Evolutionary conservation across 2,329 filamentous ascomycete species (phyloP), one percentile per base, ranked within the genome.

Genomic region (Colletotrichum sp.): DNA sequence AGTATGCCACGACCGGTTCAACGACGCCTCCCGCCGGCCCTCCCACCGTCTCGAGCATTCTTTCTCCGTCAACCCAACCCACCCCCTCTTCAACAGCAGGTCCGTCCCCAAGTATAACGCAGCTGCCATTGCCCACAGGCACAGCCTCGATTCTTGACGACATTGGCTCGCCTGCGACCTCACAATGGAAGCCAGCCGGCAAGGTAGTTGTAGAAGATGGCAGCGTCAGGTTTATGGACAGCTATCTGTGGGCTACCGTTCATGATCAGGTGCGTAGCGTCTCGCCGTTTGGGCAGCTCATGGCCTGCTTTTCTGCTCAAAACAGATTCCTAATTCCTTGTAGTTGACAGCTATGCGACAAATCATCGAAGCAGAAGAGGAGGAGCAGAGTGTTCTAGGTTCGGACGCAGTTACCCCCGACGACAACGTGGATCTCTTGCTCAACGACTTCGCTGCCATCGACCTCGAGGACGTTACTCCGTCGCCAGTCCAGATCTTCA

Each of bases 401-500:
- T 88, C 89, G 7, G 89, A 90, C 6, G 85, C 85, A 12, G 79
- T 85, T 32, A 88, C 87, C 2, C 90, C 90, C 1, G 90, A 92
- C 75, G 87, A 89, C 71, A 88, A 90, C 64, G 85, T 87, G 24
- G 89, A 89, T 48, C 81, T 92, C 8, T 77, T 92, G 13, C 83
- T 92, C 66, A 84, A 85, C 36, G 86, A 88, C 68, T 81, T 85
- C 34, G 83, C 84, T 2, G 81, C 83, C 8, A 80, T 83, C 28
- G 86, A 83, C 60, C 79, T 86, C 16, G 86, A 89, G 68, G 87
- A 89, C 16, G 84, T 94, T 81, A 92, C 94, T 79, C 94, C 95
- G 0, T 86, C 91, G 6, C 90, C 92, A 0, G 88, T 91, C 15
- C 91, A 95, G 39, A 90, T 94, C 30, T 92, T 95, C 80, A 89